Evolutionary conservation across 352 stramenopile species (phyloP), one percentile per base, ranked within the genome.

Genomic region (Globisporangium iwayamae): DNA sequence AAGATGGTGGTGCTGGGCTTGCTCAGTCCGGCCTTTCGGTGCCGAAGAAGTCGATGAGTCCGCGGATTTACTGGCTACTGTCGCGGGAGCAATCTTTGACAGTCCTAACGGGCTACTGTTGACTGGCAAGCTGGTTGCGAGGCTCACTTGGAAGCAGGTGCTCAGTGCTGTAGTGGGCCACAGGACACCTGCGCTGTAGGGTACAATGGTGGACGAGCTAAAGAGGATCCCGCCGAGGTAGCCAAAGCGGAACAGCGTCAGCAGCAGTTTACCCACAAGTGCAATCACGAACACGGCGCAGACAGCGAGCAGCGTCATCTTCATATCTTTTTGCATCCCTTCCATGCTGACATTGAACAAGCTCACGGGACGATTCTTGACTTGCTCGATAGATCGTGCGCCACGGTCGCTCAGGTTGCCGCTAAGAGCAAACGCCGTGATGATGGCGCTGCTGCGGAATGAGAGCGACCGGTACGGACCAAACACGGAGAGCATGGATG

Each of bases 401-500:
- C 32, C 43, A 3, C 38, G 57, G 25, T 41, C 32, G 6, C 25
- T 58, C 32, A 14, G 36, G 22, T n/a, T 14, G 18, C 48, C 30
- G 38, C 47, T 39, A 9, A 52, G 28, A 3, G 25, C 56, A 30
- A 77, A 69, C 16, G 32, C 28, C 2, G 54, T 46, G 11, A 66
- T 28, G 18, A 66, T 63, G 18, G 56, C 48, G n/a, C 47, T 50
- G 56, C 66, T 60, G 6, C 67, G 63, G 7, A 73, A 73, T 22
- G 16, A 56, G 22, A 70, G 34, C 18, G 57, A 64, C 2, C 47
- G 38, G 39, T 74, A 81, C 11, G 74, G 72, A 0, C 74, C 72
- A 9, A 79, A 71, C 2, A 81, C 66, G 0, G 74, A 78, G 11
- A 81, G 53, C 9, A 71, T 65, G 16, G 71, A 73, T 0, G 66